Evolutionary conservation across 495 filamentous ascomycete species (phyloP), one percentile per base, ranked within the genome.

Genomic region (Lentithecium fluviatile): DNA sequence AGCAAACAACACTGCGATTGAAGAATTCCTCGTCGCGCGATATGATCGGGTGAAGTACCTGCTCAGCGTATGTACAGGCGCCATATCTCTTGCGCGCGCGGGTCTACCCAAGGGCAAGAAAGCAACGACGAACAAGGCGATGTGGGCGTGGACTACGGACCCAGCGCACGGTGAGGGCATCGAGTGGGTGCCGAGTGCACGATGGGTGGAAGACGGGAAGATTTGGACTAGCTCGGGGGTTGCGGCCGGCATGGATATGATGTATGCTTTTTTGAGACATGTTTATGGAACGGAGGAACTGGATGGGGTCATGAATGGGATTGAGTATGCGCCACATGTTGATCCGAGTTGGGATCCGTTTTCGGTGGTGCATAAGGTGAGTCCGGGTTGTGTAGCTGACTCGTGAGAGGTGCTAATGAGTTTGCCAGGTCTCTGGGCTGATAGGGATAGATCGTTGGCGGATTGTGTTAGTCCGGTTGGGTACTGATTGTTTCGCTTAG

Each of bases 261-360:
- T 48, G 49, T 59, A 49, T 48, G 56, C 56, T 19, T 48, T 37
- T 3, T 1, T 60, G 42, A 49, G 21, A 11, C 21, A 36, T 19
- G 23, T 52, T 1, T 64, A 64, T 53, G 60, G 60, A 2, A 12
- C 6, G 15, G 21, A 25, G 24, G 23, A 45, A 37, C 21, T 53
- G 2, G 24, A 53, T 23, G 19, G 21, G 2, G 38, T 45, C 0
- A 21, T 53, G 53, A 64, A 64, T 53, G 17, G 15, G 23, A 49
- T 64, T 15, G 60, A 64, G 53, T 58, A 24, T 47, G 60, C 25
- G 10, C 34, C 46, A 20, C 60, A 64, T 64, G 2, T 19, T 17
- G 65, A 74, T 58, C 0, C 45, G 4, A 13, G 56, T 19, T 60
- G 64, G 62, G 76, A 78, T 69, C 70, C 71, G 0, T 78, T 75